Conservation (phyloP, 2,329 filamentous ascomycete species). For the Fusarium mangiferae region DNA sequence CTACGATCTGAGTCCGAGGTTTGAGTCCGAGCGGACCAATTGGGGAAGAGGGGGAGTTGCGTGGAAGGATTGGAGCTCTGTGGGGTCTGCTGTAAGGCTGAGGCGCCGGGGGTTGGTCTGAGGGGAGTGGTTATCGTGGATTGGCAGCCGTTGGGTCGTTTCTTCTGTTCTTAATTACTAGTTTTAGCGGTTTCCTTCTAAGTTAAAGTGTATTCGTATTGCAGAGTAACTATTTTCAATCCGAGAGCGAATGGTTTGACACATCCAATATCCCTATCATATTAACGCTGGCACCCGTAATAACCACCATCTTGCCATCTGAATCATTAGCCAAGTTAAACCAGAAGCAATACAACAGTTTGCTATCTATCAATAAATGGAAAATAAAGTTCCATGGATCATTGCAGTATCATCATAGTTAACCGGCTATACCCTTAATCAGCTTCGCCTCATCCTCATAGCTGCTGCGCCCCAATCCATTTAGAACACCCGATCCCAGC, state of each 20-base stretch:
- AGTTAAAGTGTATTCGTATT: neutral
- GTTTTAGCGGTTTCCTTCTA: accelerated
- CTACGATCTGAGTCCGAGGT: conserved; percentile 23
- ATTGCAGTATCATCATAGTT: neutral
- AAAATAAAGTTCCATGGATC: neutral
- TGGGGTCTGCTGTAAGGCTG: conserved; percentile 14
- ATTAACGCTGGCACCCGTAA: too few relatives aligned
- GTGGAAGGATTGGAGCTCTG: neutral
- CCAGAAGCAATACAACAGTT: too few relatives aligned
- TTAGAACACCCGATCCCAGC: neutral
- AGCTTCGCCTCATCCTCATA: neutral
- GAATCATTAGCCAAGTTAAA: neutral
- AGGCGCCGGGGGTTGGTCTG: neutral
- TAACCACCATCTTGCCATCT: neutral
- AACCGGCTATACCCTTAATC: neutral
- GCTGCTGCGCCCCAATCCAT: conserved; percentile 5
- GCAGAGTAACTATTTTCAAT: accelerated
- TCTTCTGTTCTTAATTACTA: neutral
- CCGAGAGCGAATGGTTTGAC: accelerated
- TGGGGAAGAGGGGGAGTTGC: neutral
- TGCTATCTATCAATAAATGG: accelerated
- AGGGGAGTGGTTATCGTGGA: neutral
- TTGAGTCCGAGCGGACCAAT: conserved; percentile 39
- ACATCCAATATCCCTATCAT: too few relatives aligned
- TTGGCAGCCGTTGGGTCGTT: neutral